phyloP scores from a whole-genome alignment of 2,329 filamentous ascomycete genomes.

The Emmonsia crescens region DNA sequence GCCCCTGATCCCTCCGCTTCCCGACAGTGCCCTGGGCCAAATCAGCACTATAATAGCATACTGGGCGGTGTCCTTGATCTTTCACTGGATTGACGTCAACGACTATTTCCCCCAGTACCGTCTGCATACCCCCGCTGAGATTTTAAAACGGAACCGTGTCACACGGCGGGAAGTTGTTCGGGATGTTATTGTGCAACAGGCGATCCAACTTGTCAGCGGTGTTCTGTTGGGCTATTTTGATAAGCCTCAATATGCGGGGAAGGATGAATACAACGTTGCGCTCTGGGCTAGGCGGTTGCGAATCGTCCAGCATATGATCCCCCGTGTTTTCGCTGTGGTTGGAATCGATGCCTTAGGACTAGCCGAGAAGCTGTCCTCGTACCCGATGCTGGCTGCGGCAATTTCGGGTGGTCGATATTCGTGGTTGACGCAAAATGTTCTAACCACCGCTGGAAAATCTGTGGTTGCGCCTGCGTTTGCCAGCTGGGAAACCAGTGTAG shows the following conservation, averaged over 20 bases:
- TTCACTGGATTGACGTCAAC: conserved; percentile 75
- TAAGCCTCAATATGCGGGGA: conserved; percentile 60
- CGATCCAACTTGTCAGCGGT: conserved; percentile 71
- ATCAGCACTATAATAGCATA: conserved; percentile 72
- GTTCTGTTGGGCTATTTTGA: conserved; percentile 60
- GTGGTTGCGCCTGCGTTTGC: conserved; percentile 60
- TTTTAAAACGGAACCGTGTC: conserved; percentile 76
- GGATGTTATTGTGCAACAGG: conserved; percentile 84
- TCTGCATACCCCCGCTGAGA: conserved; percentile 87
- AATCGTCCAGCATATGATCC: conserved; percentile 66
- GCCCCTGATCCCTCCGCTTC: conserved; percentile 63
- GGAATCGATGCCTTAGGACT: conserved; percentile 68
- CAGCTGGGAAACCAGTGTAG: conserved; percentile 65
- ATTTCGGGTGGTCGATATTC: conserved; percentile 76
- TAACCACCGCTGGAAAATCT: conserved; percentile 40
- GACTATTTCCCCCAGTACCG: conserved; percentile 86
- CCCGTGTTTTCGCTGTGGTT: conserved; percentile 55
- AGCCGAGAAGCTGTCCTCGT: conserved; percentile 60
- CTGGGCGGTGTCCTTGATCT: conserved; percentile 76
- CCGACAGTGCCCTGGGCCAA: conserved; percentile 70
- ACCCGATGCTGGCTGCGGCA: conserved; percentile 64
- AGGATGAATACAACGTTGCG: conserved; percentile 74
- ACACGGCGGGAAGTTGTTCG: conserved; percentile 73
- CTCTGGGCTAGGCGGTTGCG: conserved; percentile 81
- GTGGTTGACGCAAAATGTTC: conserved; percentile 50